phyloP scores from a whole-genome alignment of 352 stramenopile genomes.

The Halophytophthora batemanensis region DNA sequence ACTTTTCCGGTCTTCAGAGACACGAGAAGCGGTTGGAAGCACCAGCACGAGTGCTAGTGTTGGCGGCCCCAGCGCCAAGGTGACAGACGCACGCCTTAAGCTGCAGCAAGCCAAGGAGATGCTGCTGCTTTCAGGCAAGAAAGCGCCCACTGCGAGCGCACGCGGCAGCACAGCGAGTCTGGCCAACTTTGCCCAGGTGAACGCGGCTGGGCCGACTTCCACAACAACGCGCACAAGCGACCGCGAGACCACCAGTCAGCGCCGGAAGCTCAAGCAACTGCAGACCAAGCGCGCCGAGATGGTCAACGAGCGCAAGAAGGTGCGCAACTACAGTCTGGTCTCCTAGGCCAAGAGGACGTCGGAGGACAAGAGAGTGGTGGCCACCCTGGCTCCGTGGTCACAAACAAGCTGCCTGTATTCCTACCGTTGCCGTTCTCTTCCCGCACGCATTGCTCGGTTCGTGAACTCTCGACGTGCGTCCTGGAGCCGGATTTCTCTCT shows the following conservation, averaged over 20 bases:
- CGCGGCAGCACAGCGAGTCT: constrained; percentile 34
- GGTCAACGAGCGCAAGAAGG: constrained; percentile 69
- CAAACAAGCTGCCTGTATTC: constrained; percentile 33
- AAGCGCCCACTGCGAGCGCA: constrained; percentile 18
- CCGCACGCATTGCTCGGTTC: no score
- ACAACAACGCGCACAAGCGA: constrained; percentile 31
- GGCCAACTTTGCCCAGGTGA: constrained; percentile 25
- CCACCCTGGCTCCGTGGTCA: constrained; percentile 3
- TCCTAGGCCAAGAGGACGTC: constrained; percentile 13
- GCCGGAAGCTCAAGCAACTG: constrained; percentile 67
- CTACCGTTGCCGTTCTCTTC: no score
- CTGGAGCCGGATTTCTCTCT: no score
- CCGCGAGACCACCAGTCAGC: constrained; percentile 62
- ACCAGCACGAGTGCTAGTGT: constrained; percentile 8
- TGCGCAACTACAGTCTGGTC: constrained; percentile 75
- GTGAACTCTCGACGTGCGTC: no score
- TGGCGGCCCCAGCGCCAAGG: constrained; percentile 22
- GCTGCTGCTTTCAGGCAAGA: constrained; percentile 62
- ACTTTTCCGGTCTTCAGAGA: constrained; percentile 12
- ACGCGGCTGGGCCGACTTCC: background rate
- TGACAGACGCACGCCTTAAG: constrained; percentile 58
- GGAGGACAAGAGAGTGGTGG: constrained; percentile 3
- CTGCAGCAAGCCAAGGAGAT: constrained; percentile 77
- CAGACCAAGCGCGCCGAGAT: constrained; percentile 74
- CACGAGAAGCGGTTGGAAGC: constrained; percentile 8